Conservation (phyloP, 306 rosid species). For the Fagus crenata region DNA sequence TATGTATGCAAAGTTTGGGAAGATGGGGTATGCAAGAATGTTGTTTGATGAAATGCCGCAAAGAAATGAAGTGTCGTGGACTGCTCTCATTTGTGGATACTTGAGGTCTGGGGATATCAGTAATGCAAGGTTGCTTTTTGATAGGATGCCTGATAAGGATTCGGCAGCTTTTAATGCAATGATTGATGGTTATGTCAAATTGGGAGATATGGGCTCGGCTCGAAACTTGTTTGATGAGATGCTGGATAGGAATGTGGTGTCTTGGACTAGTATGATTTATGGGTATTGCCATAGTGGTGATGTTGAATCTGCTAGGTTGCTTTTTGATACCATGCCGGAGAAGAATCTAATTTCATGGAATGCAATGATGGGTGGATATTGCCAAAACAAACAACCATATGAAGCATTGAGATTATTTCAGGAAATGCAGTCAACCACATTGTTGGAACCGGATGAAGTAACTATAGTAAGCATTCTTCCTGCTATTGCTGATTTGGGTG, state of each 20-base stretch:
- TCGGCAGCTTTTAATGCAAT: constrained; percentile 51
- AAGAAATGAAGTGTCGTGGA: constrained; percentile 60
- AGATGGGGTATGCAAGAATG: constrained; percentile 45
- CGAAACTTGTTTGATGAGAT: constrained; percentile 52
- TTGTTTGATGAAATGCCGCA: constrained; percentile 62
- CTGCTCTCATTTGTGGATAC: constrained; percentile 64
- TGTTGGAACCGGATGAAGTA: constrained; percentile 55
- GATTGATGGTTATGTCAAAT: constrained; percentile 65
- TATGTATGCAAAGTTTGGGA: constrained; percentile 57
- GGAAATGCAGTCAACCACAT: constrained; percentile 40
- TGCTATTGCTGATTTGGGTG: constrained; percentile 68
- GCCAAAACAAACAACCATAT: constrained; percentile 46
- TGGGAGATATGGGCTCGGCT: constrained; percentile 53
- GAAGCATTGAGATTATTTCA: constrained; percentile 62
- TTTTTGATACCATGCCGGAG: constrained; percentile 63
- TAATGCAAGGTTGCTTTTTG: constrained; percentile 59
- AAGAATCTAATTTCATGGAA: constrained; percentile 68
- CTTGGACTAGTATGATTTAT: constrained; percentile 70
- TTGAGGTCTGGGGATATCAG: constrained; percentile 53
- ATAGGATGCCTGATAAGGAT: constrained; percentile 55
- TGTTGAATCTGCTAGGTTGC: constrained; percentile 45
- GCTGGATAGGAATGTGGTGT: constrained; percentile 51
- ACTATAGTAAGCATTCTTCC: constrained; percentile 70
- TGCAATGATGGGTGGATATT: constrained; percentile 73
- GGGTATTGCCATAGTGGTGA: constrained; percentile 58